These are phyloP conservation scores for Cochlearia excelsa DNA, from an alignment of 345 rosid genomes.

Conservation along the genomic window DNA sequence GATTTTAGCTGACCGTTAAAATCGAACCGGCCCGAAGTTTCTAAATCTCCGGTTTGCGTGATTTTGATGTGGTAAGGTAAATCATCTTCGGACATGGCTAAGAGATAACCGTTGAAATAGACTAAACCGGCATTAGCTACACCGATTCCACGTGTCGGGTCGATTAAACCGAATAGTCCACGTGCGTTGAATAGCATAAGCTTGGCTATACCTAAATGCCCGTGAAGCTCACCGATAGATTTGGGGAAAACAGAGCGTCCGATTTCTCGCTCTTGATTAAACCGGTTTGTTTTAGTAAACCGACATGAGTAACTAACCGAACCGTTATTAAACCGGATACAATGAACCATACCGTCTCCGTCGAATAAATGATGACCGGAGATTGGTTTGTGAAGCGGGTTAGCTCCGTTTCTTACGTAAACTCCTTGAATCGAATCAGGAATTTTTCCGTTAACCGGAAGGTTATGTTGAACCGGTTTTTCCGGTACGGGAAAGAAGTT, in stretches of 20 bases:
- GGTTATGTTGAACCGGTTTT: conserved; percentile 47
- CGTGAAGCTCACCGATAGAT: conserved; percentile 86
- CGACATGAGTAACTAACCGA: conserved; percentile 69
- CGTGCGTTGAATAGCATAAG: conserved; percentile 68
- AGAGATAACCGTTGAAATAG: conserved; percentile 63
- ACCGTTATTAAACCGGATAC: conserved; percentile 49
- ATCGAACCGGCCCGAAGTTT: conserved; percentile 59
- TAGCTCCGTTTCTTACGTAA: conserved; percentile 81
- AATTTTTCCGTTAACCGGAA: conserved; percentile 56
- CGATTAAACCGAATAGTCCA: conserved; percentile 55
- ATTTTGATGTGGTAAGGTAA: conserved; percentile 69
- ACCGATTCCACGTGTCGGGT: conserved; percentile 60
- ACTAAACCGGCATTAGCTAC: conserved; percentile 82
- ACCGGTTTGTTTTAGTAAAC: conserved; percentile 65
- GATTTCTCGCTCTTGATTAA: conserved; percentile 54
- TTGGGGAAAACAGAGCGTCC: conserved; percentile 78
- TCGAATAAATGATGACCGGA: conserved; percentile 88
- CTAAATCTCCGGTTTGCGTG: conserved; percentile 63
- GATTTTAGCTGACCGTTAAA: conserved; percentile 56
- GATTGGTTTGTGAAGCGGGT: conserved; percentile 70
- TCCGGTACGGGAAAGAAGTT: conserved; percentile 82
- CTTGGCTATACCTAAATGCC: conserved; percentile 78
- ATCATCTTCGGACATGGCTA: conserved; percentile 93
- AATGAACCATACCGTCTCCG: conserved; percentile 89
- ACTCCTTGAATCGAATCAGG: conserved; percentile 65